Evolutionary conservation across 2,329 filamentous ascomycete genomes (phyloP).

Genomic region (Chrysosphaeria jannelii): DNA sequence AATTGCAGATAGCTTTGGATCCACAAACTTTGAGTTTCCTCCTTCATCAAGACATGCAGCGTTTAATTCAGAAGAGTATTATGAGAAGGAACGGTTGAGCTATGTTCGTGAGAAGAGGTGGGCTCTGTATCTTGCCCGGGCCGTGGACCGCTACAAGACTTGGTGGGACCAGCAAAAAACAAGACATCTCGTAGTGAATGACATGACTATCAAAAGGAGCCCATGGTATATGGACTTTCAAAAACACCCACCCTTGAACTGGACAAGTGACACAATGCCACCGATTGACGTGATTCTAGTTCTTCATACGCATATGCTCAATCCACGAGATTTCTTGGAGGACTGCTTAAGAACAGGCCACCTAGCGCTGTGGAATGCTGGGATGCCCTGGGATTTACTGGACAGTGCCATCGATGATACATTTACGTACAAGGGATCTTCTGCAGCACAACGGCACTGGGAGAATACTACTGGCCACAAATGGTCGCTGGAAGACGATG

Average conservation of each 20-base stretch:
- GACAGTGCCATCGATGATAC: constrained; percentile 23
- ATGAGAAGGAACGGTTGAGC: constrained; percentile 15
- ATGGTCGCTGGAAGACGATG: constrained; percentile 30
- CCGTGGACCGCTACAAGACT: constrained; percentile 32
- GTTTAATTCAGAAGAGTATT: constrained; percentile 6
- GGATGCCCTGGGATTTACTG: constrained; percentile 34
- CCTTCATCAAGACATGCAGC: no score
- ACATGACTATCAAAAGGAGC: constrained; percentile 8
- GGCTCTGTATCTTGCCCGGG: constrained; percentile 36
- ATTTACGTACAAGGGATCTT: constrained; percentile 23
- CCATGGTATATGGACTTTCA: no score
- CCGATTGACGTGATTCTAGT: constrained; percentile 59
- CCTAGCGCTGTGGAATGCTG: constrained; percentile 24
- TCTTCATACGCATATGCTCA: constrained; percentile 53
- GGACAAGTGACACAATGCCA: no score
- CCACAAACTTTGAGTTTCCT: no score
- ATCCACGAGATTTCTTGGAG: constrained; percentile 43
- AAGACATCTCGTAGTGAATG: no score
- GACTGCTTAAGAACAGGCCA: constrained; percentile 32
- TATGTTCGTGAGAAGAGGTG: constrained; percentile 41
- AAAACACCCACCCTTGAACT: no score
- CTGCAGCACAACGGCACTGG: constrained; percentile 17
- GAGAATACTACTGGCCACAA: constrained; percentile 13
- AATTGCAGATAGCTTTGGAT: constrained; percentile 17
- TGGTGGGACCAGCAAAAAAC: constrained; percentile 22